These are phyloP conservation scores for Galerina marginata DNA, from an alignment of 768 basidiomycete species.

Conservation along the genomic window DNA sequence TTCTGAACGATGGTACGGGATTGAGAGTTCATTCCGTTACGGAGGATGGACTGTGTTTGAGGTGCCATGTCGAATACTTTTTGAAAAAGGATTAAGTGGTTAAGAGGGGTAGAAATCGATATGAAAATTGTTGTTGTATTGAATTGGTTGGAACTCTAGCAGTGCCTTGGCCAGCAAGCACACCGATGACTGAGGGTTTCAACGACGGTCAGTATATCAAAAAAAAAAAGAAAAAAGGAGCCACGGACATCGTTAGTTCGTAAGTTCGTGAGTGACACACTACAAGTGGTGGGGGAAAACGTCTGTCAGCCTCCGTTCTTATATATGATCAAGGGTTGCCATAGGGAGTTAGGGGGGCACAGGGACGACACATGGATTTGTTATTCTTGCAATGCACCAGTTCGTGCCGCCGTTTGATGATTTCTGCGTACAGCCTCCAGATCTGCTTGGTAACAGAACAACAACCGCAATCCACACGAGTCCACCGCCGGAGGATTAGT, in stretches of 20 bases:
- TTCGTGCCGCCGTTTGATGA: constrained; percentile 5
- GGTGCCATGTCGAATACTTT: constrained; percentile 40
- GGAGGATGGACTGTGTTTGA: constrained; percentile 37
- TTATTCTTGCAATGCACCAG: constrained; percentile 1
- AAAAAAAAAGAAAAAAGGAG: constrained; percentile 1
- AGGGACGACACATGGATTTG: constrained; percentile 13
- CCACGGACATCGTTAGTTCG: constrained; percentile 26
- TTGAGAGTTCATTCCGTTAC: constrained; percentile 36
- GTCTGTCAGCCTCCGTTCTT: constrained; percentile 8
- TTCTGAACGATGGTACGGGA: constrained; percentile 31
- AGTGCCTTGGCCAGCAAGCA: constrained; percentile 55
- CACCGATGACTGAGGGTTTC: constrained; percentile 33
- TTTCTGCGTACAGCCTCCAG: constrained; percentile 15
- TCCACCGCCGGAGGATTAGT: background rate
- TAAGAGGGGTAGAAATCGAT: constrained; percentile 15
- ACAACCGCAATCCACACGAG: background rate
- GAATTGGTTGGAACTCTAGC: constrained; percentile 36
- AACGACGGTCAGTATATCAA: constrained; percentile 6
- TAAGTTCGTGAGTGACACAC: constrained; percentile 34
- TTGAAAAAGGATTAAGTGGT: constrained; percentile 9
- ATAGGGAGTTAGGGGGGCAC: constrained; percentile 24
- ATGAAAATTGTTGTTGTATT: constrained; percentile 22
- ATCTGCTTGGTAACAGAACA: constrained; percentile 11
- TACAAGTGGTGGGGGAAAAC: constrained; percentile 30
- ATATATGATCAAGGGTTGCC: constrained; percentile 25